phyloP scores from a whole-genome alignment of 495 filamentous ascomycete species.

The Echria macrotheca region DNA sequence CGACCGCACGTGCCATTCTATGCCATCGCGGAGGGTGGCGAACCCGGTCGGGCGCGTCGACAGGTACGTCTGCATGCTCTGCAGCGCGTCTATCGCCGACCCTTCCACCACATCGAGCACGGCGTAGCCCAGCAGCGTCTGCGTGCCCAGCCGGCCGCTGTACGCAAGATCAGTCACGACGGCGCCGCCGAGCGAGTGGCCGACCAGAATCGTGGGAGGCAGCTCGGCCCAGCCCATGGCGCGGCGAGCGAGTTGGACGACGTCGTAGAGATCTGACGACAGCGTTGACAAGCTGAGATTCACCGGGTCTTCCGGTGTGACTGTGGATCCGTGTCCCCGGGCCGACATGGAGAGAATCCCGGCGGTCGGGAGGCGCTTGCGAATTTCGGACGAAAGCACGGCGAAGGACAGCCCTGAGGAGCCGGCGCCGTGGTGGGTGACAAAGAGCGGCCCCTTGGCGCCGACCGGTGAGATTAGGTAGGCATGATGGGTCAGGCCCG shows the following conservation, averaged over 20 bases:
- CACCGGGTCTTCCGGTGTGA: constrained; percentile 26
- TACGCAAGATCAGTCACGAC: constrained; percentile 66
- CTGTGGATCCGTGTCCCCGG: constrained; percentile 76
- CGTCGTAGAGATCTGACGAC: constrained; percentile 63
- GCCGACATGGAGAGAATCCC: constrained; percentile 83
- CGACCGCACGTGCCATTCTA: constrained; percentile 93
- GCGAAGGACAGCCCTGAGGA: constrained; percentile 48
- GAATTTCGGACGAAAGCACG: constrained; percentile 68
- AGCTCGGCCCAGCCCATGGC: constrained; percentile 65
- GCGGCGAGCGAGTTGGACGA: constrained; percentile 57
- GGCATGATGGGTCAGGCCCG: constrained; percentile 62
- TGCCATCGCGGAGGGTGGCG: constrained; percentile 63
- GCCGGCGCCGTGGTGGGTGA: constrained; percentile 50
- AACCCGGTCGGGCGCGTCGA: constrained; percentile 78
- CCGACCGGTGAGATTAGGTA: constrained; percentile 66
- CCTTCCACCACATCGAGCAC: constrained; percentile 96
- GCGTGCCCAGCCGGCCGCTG: constrained; percentile 54
- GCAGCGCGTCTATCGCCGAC: constrained; percentile 79
- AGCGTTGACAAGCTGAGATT: constrained; percentile 67
- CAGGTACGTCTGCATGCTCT: constrained; percentile 90
- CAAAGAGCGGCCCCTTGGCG: constrained; percentile 64
- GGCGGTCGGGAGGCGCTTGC: constrained; percentile 69
- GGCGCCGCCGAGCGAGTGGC: constrained; percentile 95
- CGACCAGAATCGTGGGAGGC: constrained; percentile 75
- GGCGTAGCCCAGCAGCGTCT: constrained; percentile 75